Base-by-base conservation (phyloP, 192 early-diverging fungal species). In the Bifiguratus adelaidae region DNA sequence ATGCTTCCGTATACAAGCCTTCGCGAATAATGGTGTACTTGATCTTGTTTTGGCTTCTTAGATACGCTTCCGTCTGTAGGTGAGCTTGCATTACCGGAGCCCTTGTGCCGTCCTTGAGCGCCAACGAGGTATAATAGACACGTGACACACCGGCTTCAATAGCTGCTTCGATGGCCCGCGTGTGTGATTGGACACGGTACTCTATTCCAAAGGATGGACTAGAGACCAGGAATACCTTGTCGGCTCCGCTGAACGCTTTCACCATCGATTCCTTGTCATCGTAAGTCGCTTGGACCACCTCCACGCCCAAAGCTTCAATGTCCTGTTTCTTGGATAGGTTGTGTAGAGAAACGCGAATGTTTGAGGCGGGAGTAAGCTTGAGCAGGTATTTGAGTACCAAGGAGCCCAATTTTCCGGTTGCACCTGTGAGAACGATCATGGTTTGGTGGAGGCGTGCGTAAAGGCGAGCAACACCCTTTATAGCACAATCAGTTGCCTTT, bases 1-100 rank as follows among this genome's bases (percentile, higher is more conserved):
- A 45, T 6, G 28, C 32, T 3, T 45, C 44, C 44, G 32, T 45
- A 20, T 45, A 45, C 16, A 18, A 26, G 24, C 44, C 44, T 30
- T 45, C 44, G 7, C 44, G 1, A 18, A 45, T 45, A 30, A 45
- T 45, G n/a, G 44, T 45, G 44, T 45, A 45, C 7, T 45, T 15
- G n/a, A 45, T 2, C n/a, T 30, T 18, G 2, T 16, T 30, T 8
- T 28, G 2, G n/a, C n/a, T n/a, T 9, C 32, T 45, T 26, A 45
- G 3, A 16, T 45, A 45, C 15, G 29, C 44, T 19, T 45, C 44
- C 9, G 44, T 45, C 3, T 26, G 28, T 30, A 30, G 32, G 15
- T 45, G 44, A n/a, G 44, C 44, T 29, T 30, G 29, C 44, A 45
- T 45, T 6, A 45, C 44, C 8, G 19, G 29, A 3, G 44, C 44